These are phyloP conservation scores for Hypoxylon sp. DNA, from an alignment of 2,329 filamentous ascomycete species.

Conservation along the genomic window DNA sequence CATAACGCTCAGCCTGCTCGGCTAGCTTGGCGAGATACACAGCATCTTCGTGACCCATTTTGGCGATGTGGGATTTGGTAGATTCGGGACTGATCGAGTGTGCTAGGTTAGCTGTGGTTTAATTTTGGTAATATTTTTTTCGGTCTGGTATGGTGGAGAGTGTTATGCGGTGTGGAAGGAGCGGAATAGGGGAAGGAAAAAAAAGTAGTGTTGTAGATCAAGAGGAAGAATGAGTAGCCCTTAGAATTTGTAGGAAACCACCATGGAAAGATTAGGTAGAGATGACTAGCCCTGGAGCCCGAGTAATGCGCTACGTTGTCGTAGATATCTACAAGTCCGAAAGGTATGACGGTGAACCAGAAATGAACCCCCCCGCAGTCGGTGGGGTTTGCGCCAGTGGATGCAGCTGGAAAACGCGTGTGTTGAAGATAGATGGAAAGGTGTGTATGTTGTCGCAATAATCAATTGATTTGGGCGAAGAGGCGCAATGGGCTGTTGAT, in stretches of 20 bases:
- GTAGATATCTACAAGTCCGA: conserved; percentile 29
- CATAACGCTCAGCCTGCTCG: conserved; percentile 99
- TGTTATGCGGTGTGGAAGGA: conserved; percentile 33
- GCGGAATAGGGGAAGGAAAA: conserved; percentile 8
- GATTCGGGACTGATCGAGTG: conserved; percentile 38
- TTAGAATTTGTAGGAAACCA: conserved; percentile 12
- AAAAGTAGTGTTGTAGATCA: conserved; percentile 5
- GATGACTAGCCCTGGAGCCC: conserved; percentile 21
- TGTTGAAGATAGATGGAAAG: conserved; percentile 37
- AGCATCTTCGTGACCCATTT: conserved; percentile 99
- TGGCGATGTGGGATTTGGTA: conserved; percentile 62
- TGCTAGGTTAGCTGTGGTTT: conserved; percentile 30
- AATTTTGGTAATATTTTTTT: background rate
- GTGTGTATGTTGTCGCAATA: conserved; percentile 47
- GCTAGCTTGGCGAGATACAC: conserved; percentile 99
- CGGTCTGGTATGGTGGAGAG: conserved; percentile 15
- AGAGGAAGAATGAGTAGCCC: conserved; percentile 6
- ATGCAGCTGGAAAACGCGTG: conserved; percentile 51
- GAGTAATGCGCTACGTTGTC: conserved; percentile 35
- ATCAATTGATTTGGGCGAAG: conserved; percentile 49
- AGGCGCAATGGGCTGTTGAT: conserved; percentile 44
- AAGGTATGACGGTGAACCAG: conserved; percentile 47
- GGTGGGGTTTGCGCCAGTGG: conserved; percentile 57
- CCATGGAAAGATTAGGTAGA: conserved; percentile 4
- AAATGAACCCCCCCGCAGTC: conserved; percentile 53